These are phyloP conservation scores for Exophiala lecanii-corni DNA, from an alignment of 2,329 filamentous ascomycete species.

Conservation along the genomic window DNA sequence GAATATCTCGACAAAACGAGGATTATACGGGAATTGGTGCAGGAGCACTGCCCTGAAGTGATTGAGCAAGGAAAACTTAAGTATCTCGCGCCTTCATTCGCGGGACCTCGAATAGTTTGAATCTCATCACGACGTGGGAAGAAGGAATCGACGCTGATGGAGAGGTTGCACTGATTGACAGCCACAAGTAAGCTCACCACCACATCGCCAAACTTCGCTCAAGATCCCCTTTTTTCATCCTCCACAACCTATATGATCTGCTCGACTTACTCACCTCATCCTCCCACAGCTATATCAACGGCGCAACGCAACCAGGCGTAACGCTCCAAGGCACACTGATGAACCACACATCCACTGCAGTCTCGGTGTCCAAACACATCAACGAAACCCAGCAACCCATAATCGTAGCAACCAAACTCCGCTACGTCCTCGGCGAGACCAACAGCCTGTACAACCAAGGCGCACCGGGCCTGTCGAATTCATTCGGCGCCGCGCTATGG, in stretches of 20 bases:
- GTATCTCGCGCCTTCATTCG: constrained; percentile 58
- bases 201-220: no score
- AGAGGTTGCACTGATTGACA: constrained; percentile 51
- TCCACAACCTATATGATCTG: neutral
- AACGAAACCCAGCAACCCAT: constrained; percentile 44
- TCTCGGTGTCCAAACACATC: constrained; percentile 49
- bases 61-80: constrained; percentile 39
- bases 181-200: constrained; percentile 51
- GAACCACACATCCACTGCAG: constrained; percentile 55
- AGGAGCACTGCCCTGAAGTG: constrained; percentile 49
- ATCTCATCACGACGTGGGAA: constrained; percentile 49
- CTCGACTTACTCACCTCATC: constrained; percentile 5
- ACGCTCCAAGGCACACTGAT: constrained; percentile 59
- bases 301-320: constrained; percentile 55
- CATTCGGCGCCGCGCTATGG: constrained; percentile 64
- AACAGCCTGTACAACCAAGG: constrained; percentile 62
- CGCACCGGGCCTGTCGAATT: constrained; percentile 57
- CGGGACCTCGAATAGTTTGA: constrained; percentile 48
- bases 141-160: constrained; percentile 49
- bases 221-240: no score
- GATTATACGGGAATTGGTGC: constrained; percentile 44
- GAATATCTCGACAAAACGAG: constrained; percentile 56
- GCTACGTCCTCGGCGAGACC: constrained; percentile 57
- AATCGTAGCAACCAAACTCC: constrained; percentile 34
- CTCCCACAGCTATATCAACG: constrained; percentile 54